Conservation (phyloP, 2,329 filamentous ascomycete genomes). For the Ophiostoma triangulosporum region DNA sequence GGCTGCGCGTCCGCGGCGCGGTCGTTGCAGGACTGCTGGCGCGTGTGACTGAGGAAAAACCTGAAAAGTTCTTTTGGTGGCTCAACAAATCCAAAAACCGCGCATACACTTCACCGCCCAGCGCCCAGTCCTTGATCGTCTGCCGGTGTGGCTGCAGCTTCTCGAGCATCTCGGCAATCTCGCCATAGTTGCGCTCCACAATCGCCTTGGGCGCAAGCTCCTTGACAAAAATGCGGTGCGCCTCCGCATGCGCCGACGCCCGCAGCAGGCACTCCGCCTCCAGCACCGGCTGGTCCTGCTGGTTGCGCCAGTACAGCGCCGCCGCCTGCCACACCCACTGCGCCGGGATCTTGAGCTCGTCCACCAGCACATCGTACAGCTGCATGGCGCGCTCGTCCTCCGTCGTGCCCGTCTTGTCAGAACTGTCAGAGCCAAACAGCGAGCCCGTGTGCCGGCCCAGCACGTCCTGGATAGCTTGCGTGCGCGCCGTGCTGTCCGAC, state of each 20-base stretch:
- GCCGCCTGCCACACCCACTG: slow-evolving; percentile 81
- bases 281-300: slow-evolving; percentile 50
- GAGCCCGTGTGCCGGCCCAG: slow-evolving; percentile 57
- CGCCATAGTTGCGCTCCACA: slow-evolving; percentile 66
- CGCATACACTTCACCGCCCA: slow-evolving; percentile 68
- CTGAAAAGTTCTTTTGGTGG: slow-evolving; percentile 23
- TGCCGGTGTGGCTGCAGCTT: slow-evolving; percentile 54
- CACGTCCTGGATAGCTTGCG: slow-evolving; percentile 56
- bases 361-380: slow-evolving; percentile 36
- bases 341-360: slow-evolving; percentile 55
- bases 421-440: slow-evolving; percentile 33
- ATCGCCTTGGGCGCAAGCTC: slow-evolving; percentile 72
- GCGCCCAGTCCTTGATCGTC: slow-evolving; percentile 57
- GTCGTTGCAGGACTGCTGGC: slow-evolving; percentile 12
- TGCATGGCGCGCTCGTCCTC: slow-evolving; percentile 31
- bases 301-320: slow-evolving; percentile 66
- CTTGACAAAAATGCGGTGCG: slow-evolving; percentile 69
- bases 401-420: slow-evolving; percentile 18
- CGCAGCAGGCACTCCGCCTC: slow-evolving; percentile 73
- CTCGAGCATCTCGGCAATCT: slow-evolving; percentile 41
- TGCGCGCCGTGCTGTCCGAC: slow-evolving; percentile 46
- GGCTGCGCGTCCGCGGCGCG: slow-evolving; percentile 11
- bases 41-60: too few relatives aligned
- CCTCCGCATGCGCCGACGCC: slow-evolving; percentile 63
- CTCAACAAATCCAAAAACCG: slow-evolving; percentile 42